Base-by-base conservation (phyloP, 176 grass and related monocot species). In the Oryza rufipogon region DNA sequence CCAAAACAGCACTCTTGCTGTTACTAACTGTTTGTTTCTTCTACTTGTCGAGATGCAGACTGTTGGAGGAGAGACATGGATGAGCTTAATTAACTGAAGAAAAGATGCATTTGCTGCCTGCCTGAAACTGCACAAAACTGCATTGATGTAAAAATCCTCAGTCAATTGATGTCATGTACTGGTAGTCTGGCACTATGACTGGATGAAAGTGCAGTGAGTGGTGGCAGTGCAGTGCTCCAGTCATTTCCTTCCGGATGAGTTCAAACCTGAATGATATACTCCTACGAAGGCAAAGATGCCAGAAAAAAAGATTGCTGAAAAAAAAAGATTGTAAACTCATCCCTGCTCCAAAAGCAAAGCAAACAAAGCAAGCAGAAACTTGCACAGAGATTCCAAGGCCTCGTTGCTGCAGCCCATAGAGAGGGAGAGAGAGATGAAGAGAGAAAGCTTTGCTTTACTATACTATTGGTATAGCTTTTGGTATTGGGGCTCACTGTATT, bases 311-410 rank as follows among this genome's bases (percentile, higher is more conserved):
- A 36, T 42, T 34, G 14, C 38, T 6, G 38, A 6, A 39, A 39
- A 39, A 39, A 39, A 39, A 9, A 42, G 42, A 44, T 19, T 7
- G 69, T 86, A 56, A 74, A 75, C 45, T 75, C 41, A n/a, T 28
- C 22, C 0, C 4, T 15, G 2, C 10, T 10, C 17, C 14, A 81
- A 61, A 61, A 66, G 33, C 34, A 58, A 36, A 77, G 16, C 1
- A 86, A 86, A 17, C n/a, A 56, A 58, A 70, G 16, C 1, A 79
- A 11, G 52, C 36, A 71, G 5, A 25, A 39, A 10, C 36, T 1
- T 54, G 54, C 42, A 64, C 68, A 64, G 54, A 65, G 66, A 82
- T 39, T 83, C 73, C 41, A 28, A 44, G 6, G 54, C 68, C 74
- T 83, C 68, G 44, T 19, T 44, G 1, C 15, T 44, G 33, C 7